Base-by-base conservation (phyloP, 202 grass and related monocot species). In the Setaria italica region DNA sequence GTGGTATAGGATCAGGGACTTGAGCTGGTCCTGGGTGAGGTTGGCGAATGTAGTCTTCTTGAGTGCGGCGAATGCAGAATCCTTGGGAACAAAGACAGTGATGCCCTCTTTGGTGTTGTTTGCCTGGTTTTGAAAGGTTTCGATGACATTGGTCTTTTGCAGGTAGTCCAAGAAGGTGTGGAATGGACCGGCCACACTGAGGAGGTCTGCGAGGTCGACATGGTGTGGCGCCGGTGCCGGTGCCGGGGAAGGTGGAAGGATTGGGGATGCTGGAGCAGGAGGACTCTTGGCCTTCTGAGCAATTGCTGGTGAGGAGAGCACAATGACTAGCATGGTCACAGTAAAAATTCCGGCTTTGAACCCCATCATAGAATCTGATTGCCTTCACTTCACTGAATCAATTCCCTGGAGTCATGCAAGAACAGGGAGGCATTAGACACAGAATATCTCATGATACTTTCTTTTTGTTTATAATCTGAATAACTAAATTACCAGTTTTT, bases 81-180 rank as follows among this genome's bases (percentile, higher is more conserved):
- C 77, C 45, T 80, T 91, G 42, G 97, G 96, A 7, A 92, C 93
- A 21, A 99, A 99, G 63, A 99, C 76, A 72, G 97, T 99, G 87
- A 96, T 85, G 72, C 97, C 97, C 29, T 88, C 62, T 16, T 96
- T 84, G 55, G 90, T 94, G 80, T 91, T 67, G 70, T 99, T 99
- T 10, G 94, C 94, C 82, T 97, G 94, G 68, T 82, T 90, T 80
- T 99, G 97, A 73, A 97, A 99, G 2, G 97, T 99, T 13, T 91
- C 83, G 0, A 99, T 80, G 74, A 97, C 94, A 57, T 87, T 67
- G 7, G 97, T 97, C 78, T 99, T 73, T 19, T 92, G 74, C 37
- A 94, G 87, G 73, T 91, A 97, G 42, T 83, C 73, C 55, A 99
- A 90, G 90, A 99, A 99, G 64, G 90, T 91, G 65, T 78, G 48